phyloP scores from a whole-genome alignment of 495 filamentous ascomycete species.

The Pyrenula aspistea region DNA sequence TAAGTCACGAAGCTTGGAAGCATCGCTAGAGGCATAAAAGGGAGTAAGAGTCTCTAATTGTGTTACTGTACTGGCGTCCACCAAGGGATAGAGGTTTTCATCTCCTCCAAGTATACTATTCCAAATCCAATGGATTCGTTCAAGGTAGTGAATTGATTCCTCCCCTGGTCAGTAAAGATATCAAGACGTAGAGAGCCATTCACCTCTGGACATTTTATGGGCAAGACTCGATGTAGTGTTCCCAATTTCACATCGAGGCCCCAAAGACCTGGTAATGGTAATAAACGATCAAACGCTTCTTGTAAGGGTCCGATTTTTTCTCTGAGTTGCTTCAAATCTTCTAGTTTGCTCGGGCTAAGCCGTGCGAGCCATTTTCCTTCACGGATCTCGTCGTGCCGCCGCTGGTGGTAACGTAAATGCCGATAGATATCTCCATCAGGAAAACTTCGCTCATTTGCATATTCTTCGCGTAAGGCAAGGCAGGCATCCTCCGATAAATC shows the following conservation, averaged over 20 bases:
- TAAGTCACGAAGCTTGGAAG: not conserved
- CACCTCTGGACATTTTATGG: conserved; percentile 1
- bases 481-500: not conserved
- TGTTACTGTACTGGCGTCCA: not conserved
- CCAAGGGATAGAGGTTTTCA: not conserved
- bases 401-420: not conserved
- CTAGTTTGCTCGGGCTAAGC: not conserved
- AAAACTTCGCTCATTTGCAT: conserved; percentile 1
- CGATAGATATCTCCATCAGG: not conserved
- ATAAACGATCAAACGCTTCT: conserved; percentile 1
- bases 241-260: not conserved
- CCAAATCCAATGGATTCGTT: not conserved
- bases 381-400: not conserved
- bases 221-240: not conserved
- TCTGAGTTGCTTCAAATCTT: not conserved
- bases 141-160: not conserved
- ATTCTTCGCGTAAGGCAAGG: not conserved
- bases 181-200: not conserved
- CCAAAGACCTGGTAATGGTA: not conserved
- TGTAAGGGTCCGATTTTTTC: not conserved
- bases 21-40: not conserved
- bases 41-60: conserved; percentile 1
- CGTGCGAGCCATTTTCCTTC: not conserved
- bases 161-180: conserved; percentile 1
- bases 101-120: not conserved